Evolutionary conservation across 2,329 filamentous ascomycete species (phyloP), one percentile per base, ranked within the genome.

Genomic region (Paraphaeosphaeria minitans): DNA sequence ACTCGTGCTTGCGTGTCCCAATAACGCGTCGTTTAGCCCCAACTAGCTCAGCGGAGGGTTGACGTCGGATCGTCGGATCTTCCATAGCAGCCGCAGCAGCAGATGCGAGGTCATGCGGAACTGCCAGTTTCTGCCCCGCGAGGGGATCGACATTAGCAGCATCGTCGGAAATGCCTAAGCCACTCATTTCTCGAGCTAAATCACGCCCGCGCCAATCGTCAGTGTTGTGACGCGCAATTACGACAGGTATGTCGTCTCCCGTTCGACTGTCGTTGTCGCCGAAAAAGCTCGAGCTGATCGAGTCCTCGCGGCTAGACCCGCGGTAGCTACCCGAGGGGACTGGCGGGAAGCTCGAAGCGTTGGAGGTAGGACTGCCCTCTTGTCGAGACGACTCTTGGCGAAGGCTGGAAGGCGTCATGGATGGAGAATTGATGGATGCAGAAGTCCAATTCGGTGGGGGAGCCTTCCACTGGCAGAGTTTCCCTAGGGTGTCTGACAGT

Each of bases 381-480:
- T 73, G 67, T 82, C 78, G 53, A 83, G 84, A 48, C 48, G 85
- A 88, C 57, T 88, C 84, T 66, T 90, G 87, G 37, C 90, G 86
- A 29, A 91, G 79, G 27, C 82, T 83, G 1, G 89, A 87, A 1
- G 79, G 78, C 42, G 87, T 85, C 45, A 89, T 81, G 10, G 69
- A 67, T 4, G 72, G 66, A 51, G 71, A 71, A 50, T 70, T 68
- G 31, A 69, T 74, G 21, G 71, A 72, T 19, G 49, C 66, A 22
- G 79, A 78, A 31, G 77, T 80, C 81, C 80, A 83, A 31, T 86
- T 85, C 56, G 85, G 83, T 14, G 86, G 84, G 8, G 93, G 89
- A 6, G 93, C 87, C 72, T 94, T 96, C 95, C 95, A 99, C 70
- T 96, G 91, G 72, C 95, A 99, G 29, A 97, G 85, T 57, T 89